These are phyloP conservation scores for Lophium mytilinum DNA, from an alignment of 495 filamentous ascomycete species.

Conservation along the genomic window DNA sequence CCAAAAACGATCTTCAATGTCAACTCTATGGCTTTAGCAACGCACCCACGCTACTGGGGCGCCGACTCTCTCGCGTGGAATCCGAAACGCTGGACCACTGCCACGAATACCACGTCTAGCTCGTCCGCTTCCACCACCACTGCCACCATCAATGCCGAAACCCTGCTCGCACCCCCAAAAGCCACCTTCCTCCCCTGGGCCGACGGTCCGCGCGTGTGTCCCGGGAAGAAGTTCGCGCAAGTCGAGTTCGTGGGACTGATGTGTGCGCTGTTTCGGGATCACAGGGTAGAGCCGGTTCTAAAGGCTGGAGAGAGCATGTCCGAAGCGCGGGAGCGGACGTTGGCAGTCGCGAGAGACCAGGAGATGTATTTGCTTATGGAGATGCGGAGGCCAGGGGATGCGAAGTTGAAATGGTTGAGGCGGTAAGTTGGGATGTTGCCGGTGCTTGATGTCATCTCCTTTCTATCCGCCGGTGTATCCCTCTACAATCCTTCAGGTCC, in stretches of 20 bases:
- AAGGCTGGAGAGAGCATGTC: conserved; percentile 7
- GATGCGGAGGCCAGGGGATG: conserved; percentile 8
- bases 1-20: conserved; percentile 1
- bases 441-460: too few species aligned
- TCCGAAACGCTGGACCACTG: conserved; percentile 1
- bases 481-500: too few species aligned
- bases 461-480: too few species aligned
- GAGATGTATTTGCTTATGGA: conserved; percentile 17
- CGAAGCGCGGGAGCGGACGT: conserved; percentile 9
- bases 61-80: conserved; percentile 6
- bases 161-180: background rate
- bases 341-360: conserved; percentile 1
- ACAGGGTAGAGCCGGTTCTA: conserved; percentile 5
- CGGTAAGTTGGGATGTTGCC: background rate
- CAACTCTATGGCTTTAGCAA: conserved; percentile 7
- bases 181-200: conserved; percentile 8
- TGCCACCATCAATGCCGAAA: background rate
- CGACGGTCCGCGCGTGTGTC: conserved; percentile 7
- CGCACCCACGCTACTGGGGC: conserved; percentile 17
- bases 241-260: conserved; percentile 13
- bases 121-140: background rate
- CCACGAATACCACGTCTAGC: too few species aligned
- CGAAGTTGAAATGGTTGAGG: background rate
- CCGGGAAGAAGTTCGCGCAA: conserved; percentile 18
- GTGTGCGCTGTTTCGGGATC: conserved; percentile 9